Base-by-base conservation (phyloP, 2,329 filamentous ascomycete species). In the Cercospora sesami region DNA sequence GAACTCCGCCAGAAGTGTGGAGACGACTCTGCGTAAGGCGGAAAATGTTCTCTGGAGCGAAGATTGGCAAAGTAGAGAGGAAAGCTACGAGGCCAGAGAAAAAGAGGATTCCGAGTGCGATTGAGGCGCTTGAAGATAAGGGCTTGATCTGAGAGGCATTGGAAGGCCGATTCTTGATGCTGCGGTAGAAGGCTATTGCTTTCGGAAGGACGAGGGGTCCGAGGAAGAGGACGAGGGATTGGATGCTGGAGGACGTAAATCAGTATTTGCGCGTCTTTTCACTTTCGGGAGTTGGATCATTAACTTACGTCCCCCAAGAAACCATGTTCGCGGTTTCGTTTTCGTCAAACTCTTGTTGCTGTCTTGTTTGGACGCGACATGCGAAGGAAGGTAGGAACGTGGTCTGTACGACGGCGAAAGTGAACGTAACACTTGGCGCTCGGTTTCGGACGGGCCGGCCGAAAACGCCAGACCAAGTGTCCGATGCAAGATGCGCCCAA, bases 31-130 rank as follows among this genome's bases (percentile, higher is more conserved):
- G 84, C 0, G 94, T 97, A 18, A 83, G 79, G 31, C 80, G 77
- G 84, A 98, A 97, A 79, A 98, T 83, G 81, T 97, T 97, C 77
- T 92, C 89, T 4, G 91, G 90, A 5, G 87, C 83, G 75, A 93
- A 89, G 67, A 81, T 71, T 0, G 92, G 89, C 0, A 94, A 81
- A 16, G 90, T 89, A 67, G 87, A 85, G 67, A 89, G 74, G 62
- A 91, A 79, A 72, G 84, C 86, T 67, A 85, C 69, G 55, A 83
- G 72, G 57, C 83, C 83, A 70, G 84, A 82, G 73, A 86, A 63
- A 77, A 87, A 82, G 74, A 95, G 82, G 74, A 91, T 76, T 67
- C 83, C 80, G 75, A 92, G 81, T 66, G 89, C 81, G 78, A 88
- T 81, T n/a, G 82, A 80, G 62, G 87, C 86, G 51, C 80, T 76